Conservation (phyloP, 1,284 basidiomycete genomes). For the Fomes fomentarius region DNA sequence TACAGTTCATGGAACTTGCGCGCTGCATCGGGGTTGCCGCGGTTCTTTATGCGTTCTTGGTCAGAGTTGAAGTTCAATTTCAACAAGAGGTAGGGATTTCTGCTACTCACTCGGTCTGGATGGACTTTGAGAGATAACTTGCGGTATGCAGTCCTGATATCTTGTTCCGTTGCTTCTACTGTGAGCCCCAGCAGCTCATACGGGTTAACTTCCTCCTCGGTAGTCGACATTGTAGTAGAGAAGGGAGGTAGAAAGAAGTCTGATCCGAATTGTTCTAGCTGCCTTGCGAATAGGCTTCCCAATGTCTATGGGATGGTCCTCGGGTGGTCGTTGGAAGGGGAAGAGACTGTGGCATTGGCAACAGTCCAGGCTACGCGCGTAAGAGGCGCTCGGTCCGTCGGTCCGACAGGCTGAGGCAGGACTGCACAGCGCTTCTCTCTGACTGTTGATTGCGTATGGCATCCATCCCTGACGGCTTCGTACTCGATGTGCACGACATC, state of each 20-base stretch:
- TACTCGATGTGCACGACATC: slow-evolving; percentile 29
- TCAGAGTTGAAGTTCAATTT: slow-evolving; percentile 21
- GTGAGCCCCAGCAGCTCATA: slow-evolving; percentile 77
- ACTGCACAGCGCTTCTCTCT: too few relatives aligned
- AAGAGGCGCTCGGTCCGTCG: too few relatives aligned
- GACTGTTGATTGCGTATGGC: too few relatives aligned
- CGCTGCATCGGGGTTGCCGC: slow-evolving; percentile 80
- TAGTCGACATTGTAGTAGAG: slow-evolving; percentile 20
- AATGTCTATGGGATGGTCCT: too few relatives aligned
- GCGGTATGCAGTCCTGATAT: slow-evolving; percentile 85
- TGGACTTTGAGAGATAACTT: slow-evolving; percentile 86
- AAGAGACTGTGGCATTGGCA: too few relatives aligned
- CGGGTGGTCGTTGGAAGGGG: too few relatives aligned
- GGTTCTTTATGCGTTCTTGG: slow-evolving; percentile 54
- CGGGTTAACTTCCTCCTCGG: slow-evolving; percentile 63
- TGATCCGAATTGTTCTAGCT: too few relatives aligned
- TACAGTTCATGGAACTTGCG: slow-evolving; percentile 89
- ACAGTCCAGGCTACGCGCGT: too few relatives aligned
- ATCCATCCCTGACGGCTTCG: slow-evolving; percentile 4
- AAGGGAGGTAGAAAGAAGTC: too few relatives aligned
- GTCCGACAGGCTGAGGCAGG: too few relatives aligned
- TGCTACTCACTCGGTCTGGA: slow-evolving; percentile 76
- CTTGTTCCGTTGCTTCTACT: slow-evolving; percentile 75
- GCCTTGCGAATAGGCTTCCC: too few relatives aligned
- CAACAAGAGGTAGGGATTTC: background rate